Evolutionary conservation across 331 rosid species (phyloP).

Genomic region (Erythrophleum ivorense): DNA sequence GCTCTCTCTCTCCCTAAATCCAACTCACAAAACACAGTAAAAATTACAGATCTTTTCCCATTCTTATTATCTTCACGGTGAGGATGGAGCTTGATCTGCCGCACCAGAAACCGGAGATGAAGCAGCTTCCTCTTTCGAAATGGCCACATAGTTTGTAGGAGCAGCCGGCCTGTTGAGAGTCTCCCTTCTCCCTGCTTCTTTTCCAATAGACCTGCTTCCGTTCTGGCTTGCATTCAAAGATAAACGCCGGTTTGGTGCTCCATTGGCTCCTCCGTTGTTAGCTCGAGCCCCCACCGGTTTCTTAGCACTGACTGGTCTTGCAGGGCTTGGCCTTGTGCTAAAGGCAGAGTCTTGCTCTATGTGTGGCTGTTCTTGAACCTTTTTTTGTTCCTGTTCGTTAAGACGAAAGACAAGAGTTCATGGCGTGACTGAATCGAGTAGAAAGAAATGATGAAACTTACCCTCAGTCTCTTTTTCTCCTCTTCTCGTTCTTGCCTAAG

Average conservation of each 20-base stretch:
- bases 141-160: slow-evolving; percentile 76
- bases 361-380: slow-evolving; percentile 70
- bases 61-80: slow-evolving; percentile 68
- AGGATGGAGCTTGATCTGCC: slow-evolving; percentile 64
- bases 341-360: slow-evolving; percentile 74
- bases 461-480: slow-evolving; percentile 89
- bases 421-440: too few relatives aligned
- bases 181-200: slow-evolving; percentile 73
- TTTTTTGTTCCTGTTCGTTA: slow-evolving; percentile 88
- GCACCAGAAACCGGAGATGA: slow-evolving; percentile 81
- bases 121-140: slow-evolving; percentile 81
- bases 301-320: slow-evolving; percentile 66
- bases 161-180: slow-evolving; percentile 70
- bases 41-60: slow-evolving; percentile 47
- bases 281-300: slow-evolving; percentile 76
- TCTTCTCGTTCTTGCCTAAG: slow-evolving; percentile 95
- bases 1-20: too few relatives aligned
- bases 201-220: slow-evolving; percentile 68
- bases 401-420: too few relatives aligned
- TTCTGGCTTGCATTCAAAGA: slow-evolving; percentile 81
- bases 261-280: slow-evolving; percentile 81
- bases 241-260: slow-evolving; percentile 81
- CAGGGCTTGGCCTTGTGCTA: slow-evolving; percentile 84
- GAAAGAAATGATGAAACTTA: slow-evolving; percentile 52
- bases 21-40: too few relatives aligned